Percentiles rank a stretch among this genome's conserved stretches.
Conservation (phyloP, 2,329 filamentous ascomycete genomes). For the Aspergillus neotritici region DNA sequence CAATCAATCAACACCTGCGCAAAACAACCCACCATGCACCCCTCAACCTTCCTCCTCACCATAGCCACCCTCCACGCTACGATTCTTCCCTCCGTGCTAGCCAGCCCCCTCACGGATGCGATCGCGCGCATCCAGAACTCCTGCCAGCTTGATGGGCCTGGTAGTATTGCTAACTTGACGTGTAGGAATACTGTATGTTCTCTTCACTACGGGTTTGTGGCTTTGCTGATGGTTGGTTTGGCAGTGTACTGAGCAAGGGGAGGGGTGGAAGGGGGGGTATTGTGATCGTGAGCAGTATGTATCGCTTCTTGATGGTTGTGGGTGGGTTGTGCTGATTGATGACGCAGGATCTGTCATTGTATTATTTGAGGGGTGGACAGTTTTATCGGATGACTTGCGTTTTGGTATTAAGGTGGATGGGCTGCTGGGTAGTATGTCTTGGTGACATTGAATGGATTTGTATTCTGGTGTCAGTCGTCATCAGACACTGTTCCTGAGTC, state of each 20-base stretch:
- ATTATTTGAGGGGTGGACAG: no score
- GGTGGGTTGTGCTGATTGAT: no score
- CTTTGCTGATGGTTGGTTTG: neutral
- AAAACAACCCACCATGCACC: neutral
- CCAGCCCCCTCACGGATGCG: constrained; percentile 3
- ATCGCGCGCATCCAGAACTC: constrained; percentile 4
- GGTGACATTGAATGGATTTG: no score
- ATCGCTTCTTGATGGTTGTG: no score
- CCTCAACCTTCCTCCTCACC: neutral
- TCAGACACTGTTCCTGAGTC: no score
- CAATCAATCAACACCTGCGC: neutral
- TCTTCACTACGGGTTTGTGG: no score
- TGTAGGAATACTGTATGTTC: constrained; percentile 11
- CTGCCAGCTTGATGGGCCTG: constrained; percentile 9
- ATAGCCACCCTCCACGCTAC: neutral
- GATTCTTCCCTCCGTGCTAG: neutral
- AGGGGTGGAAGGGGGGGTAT: constrained; percentile 13
- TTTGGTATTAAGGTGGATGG: no score
- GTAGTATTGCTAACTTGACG: constrained; percentile 7
- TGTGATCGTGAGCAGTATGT: constrained; percentile 13
- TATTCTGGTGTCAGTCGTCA: no score
- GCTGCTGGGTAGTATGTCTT: no score
- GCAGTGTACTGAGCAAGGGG: constrained; percentile 11
- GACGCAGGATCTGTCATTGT: no score
- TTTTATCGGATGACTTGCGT: no score